phyloP scores from a whole-genome alignment of 2,329 filamentous ascomycete genomes.

The Sphaerulina musiva region DNA sequence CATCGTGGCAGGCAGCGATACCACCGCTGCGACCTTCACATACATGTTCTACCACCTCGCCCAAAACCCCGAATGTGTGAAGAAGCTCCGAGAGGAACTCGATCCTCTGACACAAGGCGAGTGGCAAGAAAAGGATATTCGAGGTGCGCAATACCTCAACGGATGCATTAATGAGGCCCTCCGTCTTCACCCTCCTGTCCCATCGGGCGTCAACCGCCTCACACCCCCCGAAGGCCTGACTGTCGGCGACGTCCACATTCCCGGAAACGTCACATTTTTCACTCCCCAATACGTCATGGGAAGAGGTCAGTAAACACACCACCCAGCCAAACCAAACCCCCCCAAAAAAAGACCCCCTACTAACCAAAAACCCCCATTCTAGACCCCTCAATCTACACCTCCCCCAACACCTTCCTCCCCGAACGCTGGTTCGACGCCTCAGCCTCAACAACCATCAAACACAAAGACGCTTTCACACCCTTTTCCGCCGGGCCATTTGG shows the following conservation, averaged over 20 bases:
- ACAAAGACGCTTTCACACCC: conserved; percentile 35
- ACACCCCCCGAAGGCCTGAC: conserved; percentile 37
- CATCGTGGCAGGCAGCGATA: conserved; percentile 42
- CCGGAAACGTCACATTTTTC: conserved; percentile 27
- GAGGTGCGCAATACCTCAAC: conserved; percentile 31
- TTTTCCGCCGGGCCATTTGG: conserved; percentile 34
- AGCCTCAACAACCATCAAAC: conserved; percentile 23
- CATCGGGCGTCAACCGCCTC: conserved; percentile 33
- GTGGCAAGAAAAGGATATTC: conserved; percentile 27
- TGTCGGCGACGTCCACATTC: conserved; percentile 34
- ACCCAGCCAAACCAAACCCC: too few relatives aligned
- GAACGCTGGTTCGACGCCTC: conserved; percentile 33
- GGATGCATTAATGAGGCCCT: conserved; percentile 38
- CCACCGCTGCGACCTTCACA: conserved; percentile 38
- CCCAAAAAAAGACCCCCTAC: neutral
- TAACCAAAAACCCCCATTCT: neutral
- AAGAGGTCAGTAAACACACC: conserved; percentile 17
- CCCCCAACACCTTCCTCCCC: conserved; percentile 32
- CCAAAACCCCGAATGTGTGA: conserved; percentile 26
- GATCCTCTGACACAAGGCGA: conserved; percentile 23
- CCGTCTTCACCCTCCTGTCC: conserved; percentile 39
- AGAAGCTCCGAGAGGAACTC: conserved; percentile 35
- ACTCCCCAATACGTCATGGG: conserved; percentile 28
- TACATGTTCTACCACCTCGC: conserved; percentile 40
- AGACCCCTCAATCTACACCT: conserved; percentile 29